A percentile compares a stretch with the other conserved stretches of the same genome.
Evolutionary conservation across 352 stramenopile genomes (phyloP).

Genomic region (Phytophthora fragariaefolia): DNA sequence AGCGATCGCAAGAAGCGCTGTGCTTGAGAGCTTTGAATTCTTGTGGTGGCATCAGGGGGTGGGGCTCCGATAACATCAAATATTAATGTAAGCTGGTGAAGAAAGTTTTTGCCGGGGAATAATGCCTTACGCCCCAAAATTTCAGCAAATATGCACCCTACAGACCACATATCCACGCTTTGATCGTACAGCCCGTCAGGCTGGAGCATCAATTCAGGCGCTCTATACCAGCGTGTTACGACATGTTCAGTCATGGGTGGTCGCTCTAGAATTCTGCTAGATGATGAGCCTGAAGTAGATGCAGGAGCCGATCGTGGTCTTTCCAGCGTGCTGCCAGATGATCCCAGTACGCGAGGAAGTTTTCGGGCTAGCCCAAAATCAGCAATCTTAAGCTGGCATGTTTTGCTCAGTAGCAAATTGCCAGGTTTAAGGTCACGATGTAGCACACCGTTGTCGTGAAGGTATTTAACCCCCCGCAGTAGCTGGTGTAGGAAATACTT

Average conservation of each 20-base stretch:
- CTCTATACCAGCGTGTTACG: conserved; percentile 92
- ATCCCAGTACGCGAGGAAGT: conserved; percentile 34
- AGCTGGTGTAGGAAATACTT: conserved; percentile 95
- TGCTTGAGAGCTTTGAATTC: conserved; percentile 78
- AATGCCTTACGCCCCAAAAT: conserved; percentile 78
- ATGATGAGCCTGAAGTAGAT: conserved; percentile 13
- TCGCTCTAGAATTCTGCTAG: conserved; percentile 24
- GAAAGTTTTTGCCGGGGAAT: conserved; percentile 83
- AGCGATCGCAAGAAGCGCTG: conserved; percentile 75
- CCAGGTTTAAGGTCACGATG: conserved; percentile 87
- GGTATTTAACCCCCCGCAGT: conserved; percentile 82
- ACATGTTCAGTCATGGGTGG: conserved; percentile 85
- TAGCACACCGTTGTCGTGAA: conserved; percentile 80
- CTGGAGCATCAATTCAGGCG: conserved; percentile 92
- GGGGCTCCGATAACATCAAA: conserved; percentile 80
- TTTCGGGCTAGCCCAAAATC: conserved; percentile 82
- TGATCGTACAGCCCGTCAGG: conserved; percentile 87
- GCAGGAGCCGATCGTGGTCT: conserved; percentile 61
- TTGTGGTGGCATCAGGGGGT: conserved; percentile 42
- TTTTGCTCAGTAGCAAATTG: conserved; percentile 83
- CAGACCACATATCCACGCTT: conserved; percentile 93
- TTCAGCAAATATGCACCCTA: conserved; percentile 85
- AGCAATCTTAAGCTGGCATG: conserved; percentile 81
- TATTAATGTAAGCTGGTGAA: conserved; percentile 82
- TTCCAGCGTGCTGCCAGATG: conserved; percentile 22